Percentiles rank a stretch among this genome's conserved stretches.
Conservation (phyloP, 2,329 filamentous ascomycete species). For the Botryosphaeria dothidea region DNA sequence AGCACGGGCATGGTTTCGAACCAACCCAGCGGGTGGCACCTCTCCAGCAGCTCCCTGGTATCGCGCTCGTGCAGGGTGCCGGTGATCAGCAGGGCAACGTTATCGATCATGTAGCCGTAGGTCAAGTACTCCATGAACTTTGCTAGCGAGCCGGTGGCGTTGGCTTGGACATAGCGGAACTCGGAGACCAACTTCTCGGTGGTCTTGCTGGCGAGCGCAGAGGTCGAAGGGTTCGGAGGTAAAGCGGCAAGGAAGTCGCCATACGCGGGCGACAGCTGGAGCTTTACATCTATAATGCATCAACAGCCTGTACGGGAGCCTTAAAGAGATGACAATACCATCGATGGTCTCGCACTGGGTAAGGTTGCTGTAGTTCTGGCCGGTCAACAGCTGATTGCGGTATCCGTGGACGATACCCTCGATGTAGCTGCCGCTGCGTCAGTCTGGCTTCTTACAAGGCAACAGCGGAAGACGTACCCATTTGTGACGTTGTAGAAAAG, state of each 20-base stretch:
- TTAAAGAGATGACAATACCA: conserved; percentile 57
- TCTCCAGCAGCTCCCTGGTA: conserved; percentile 89
- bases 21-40: conserved; percentile 96
- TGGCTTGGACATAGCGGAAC: conserved; percentile 93
- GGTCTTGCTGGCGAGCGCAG: conserved; percentile 88
- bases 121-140: conserved; percentile 98
- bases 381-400: conserved; percentile 86
- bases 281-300: conserved; percentile 75
- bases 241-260: conserved; percentile 94
- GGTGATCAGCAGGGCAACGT: conserved; percentile 95
- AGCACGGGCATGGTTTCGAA: conserved; percentile 99
- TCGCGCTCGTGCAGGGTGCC: conserved; percentile 97
- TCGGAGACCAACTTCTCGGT: conserved; percentile 98
- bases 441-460: conserved; percentile 19
- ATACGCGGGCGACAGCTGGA: conserved; percentile 94
- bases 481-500: conserved; percentile 94
- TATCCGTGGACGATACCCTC: conserved; percentile 98
- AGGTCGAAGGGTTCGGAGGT: conserved; percentile 95
- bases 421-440: conserved; percentile 68
- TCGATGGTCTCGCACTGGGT: conserved; percentile 98
- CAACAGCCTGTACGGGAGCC: neutral
- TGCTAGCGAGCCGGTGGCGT: conserved; percentile 85
- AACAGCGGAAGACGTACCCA: conserved; percentile 59
- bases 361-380: conserved; percentile 90
- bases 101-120: conserved; percentile 99